A percentile compares a stretch with the other conserved stretches of the same genome.
phyloP scores from a whole-genome alignment of 768 basidiomycete species.

The Leccinellum rugosiceps region DNA sequence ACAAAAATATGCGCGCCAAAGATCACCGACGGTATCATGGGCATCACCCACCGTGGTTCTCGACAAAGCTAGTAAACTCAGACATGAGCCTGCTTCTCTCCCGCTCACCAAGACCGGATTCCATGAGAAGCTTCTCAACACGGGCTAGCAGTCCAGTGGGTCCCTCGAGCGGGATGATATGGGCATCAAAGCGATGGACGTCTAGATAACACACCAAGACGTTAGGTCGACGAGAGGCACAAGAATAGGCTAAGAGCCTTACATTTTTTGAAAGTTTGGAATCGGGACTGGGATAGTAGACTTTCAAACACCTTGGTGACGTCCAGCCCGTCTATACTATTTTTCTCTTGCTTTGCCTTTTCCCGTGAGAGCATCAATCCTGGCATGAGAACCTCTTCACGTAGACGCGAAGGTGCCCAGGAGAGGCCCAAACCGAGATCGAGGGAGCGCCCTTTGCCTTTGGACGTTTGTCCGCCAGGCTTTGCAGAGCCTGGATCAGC shows the following conservation, averaged over 20 bases:
- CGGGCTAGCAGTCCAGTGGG: slow-evolving; percentile 64
- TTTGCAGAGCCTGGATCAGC: slow-evolving; percentile 10
- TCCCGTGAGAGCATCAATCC: slow-evolving; percentile 29
- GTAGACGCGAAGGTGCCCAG: slow-evolving; percentile 69
- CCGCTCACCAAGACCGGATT: slow-evolving; percentile 46
- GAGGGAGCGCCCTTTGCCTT: slow-evolving; percentile 64
- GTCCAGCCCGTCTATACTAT: slow-evolving; percentile 23
- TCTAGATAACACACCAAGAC: slow-evolving; percentile 38
- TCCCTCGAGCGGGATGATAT: slow-evolving; percentile 73
- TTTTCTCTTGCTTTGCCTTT: slow-evolving; percentile 22
- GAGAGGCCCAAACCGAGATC: slow-evolving; percentile 67
- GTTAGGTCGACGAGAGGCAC: slow-evolving; percentile 10
- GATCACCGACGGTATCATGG: slow-evolving; percentile 1
- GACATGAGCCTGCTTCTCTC: slow-evolving; percentile 52
- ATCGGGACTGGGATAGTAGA: slow-evolving; percentile 34
- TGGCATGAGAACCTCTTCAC: slow-evolving; percentile 63
- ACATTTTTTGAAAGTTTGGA: slow-evolving; percentile 60
- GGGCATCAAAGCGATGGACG: slow-evolving; percentile 71
- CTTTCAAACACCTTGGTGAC: slow-evolving; percentile 39
- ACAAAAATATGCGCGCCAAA: background rate
- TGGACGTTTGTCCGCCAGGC: slow-evolving; percentile 20
- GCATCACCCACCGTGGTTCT: slow-evolving; percentile 26
- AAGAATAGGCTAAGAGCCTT: slow-evolving; percentile 28
- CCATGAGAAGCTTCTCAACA: slow-evolving; percentile 57
- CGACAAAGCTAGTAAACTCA: slow-evolving; percentile 57